Conservation (phyloP, 345 rosid species). For the Stellera chamaejasme region DNA sequence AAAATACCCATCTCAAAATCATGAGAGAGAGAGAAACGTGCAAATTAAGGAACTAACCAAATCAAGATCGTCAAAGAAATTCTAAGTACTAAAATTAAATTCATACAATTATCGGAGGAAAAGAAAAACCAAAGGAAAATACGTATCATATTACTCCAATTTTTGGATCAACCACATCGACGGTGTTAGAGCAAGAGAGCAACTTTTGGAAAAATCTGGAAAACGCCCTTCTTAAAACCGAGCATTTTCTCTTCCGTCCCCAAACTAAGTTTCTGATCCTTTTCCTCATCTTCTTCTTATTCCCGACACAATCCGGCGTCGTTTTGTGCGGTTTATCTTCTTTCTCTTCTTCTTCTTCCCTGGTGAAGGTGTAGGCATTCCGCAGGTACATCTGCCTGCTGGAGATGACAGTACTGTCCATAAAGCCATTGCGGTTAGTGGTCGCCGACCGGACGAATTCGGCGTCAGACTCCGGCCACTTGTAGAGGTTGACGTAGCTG, state of each 20-base stretch:
- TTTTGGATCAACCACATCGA: slow-evolving; percentile 37
- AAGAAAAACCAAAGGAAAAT: no score
- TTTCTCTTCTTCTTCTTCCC: slow-evolving; percentile 27
- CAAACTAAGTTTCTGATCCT: neutral
- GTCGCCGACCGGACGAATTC: slow-evolving; percentile 48
- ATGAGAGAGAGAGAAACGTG: no score
- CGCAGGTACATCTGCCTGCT: slow-evolving; percentile 80
- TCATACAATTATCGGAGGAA: no score
- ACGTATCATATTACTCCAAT: no score
- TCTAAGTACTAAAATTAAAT: no score
- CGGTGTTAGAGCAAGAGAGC: slow-evolving; percentile 43
- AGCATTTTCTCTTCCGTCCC: slow-evolving; percentile 33
- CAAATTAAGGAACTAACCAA: no score
- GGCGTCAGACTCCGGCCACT: slow-evolving; percentile 76
- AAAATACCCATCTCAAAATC: no score
- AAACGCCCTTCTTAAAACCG: slow-evolving; percentile 40
- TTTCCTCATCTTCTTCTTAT: slow-evolving; percentile 16
- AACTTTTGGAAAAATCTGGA: slow-evolving; percentile 39
- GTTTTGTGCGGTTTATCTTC: slow-evolving; percentile 18
- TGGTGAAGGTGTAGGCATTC: slow-evolving; percentile 62
- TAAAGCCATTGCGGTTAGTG: slow-evolving; percentile 37
- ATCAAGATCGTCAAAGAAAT: no score
- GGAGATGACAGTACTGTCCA: slow-evolving; percentile 52
- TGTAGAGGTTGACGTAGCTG: slow-evolving; percentile 57
- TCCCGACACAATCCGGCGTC: slow-evolving; percentile 38